A percentile compares a stretch with the other conserved stretches of the same genome.
Conservation (phyloP, 2,329 filamentous ascomycete genomes). For the Volutella citrinella region DNA sequence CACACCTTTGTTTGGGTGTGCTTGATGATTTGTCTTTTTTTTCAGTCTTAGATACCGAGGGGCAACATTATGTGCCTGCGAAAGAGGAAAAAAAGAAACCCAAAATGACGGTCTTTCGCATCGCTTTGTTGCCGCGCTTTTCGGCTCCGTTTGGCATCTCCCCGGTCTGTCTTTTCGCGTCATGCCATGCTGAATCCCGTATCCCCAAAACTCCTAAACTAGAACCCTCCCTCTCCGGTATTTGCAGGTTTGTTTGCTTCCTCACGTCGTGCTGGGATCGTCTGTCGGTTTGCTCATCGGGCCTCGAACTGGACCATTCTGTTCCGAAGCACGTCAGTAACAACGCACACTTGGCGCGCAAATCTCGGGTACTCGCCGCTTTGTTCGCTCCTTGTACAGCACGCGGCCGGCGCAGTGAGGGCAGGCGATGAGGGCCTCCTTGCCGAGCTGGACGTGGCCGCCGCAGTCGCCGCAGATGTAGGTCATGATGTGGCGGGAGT, state of each 20-base stretch:
- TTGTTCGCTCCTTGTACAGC: conserved; percentile 96
- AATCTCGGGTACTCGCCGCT: conserved; percentile 62
- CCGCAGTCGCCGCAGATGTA: conserved; percentile 46
- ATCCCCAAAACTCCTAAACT: too few species aligned
- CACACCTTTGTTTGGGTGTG: too few species aligned
- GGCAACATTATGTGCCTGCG: background rate
- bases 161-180: too few species aligned
- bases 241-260: too few species aligned
- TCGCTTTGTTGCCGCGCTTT: too few species aligned
- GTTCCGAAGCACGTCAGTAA: conserved; percentile 7
- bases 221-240: too few species aligned
- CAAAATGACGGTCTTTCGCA: too few species aligned
- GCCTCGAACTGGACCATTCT: conserved; percentile 99
- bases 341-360: background rate
- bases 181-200: too few species aligned
- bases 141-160: too few species aligned
- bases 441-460: conserved; percentile 36
- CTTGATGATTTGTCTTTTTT: conserved; percentile 12
- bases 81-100: too few species aligned
- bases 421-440: conserved; percentile 49
- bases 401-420: conserved; percentile 82
- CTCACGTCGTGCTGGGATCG: too few species aligned
- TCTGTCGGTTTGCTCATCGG: too few species aligned
- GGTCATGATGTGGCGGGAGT: conserved; percentile 35
- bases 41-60: conserved; percentile 22